phyloP scores from a whole-genome alignment of 1,284 basidiomycete genomes.

The Retiboletus flavoniger region DNA sequence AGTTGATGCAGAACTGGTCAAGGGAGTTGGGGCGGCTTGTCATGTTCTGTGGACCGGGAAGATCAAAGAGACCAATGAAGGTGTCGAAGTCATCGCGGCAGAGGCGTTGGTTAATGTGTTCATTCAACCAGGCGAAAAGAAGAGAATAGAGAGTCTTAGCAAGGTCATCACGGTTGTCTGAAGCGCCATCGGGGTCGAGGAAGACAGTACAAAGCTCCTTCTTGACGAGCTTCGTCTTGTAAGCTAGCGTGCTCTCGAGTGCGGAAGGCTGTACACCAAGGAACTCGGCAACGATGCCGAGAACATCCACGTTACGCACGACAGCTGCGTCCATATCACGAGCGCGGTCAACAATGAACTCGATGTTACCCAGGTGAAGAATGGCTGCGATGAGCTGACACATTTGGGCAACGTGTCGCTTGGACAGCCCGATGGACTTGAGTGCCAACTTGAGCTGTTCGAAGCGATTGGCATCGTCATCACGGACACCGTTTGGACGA shows the following conservation, averaged over 20 bases:
- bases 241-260: slow-evolving; percentile 84
- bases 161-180: slow-evolving; percentile 90
- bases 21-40: slow-evolving; percentile 84
- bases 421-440: slow-evolving; percentile 90
- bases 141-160: slow-evolving; percentile 92
- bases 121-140: slow-evolving; percentile 95
- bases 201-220: slow-evolving; percentile 96
- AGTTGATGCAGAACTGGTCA: slow-evolving; percentile 96
- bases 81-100: slow-evolving; percentile 89
- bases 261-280: slow-evolving; percentile 77
- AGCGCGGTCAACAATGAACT: slow-evolving; percentile 82
- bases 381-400: slow-evolving; percentile 95
- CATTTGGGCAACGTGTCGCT: slow-evolving; percentile 89
- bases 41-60: slow-evolving; percentile 92
- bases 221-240: slow-evolving; percentile 90
- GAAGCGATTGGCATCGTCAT: slow-evolving; percentile 81
- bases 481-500: slow-evolving; percentile 47
- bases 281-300: slow-evolving; percentile 86
- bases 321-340: slow-evolving; percentile 88
- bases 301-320: slow-evolving; percentile 77
- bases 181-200: slow-evolving; percentile 90
- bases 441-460: slow-evolving; percentile 92
- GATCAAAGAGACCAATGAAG: slow-evolving; percentile 94
- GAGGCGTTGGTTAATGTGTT: slow-evolving; percentile 92
- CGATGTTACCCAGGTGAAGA: slow-evolving; percentile 92